Evolutionary conservation across 2,329 filamentous ascomycete species (phyloP).

Genomic region (Xylariaceae sp.): DNA sequence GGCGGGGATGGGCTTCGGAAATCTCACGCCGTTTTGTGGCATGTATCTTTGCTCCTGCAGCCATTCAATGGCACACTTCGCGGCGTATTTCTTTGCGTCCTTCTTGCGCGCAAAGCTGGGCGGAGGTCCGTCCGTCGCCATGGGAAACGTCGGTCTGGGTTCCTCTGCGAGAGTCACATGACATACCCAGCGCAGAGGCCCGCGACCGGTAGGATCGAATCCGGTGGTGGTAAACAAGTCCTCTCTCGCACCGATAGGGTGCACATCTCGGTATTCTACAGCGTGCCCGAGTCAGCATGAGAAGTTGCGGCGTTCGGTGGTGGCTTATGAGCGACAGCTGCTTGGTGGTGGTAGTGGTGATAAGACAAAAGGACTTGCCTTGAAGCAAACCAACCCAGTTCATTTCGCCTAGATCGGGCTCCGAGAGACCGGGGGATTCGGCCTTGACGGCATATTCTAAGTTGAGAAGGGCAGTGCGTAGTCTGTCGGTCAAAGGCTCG

Average conservation of each 20-base stretch:
- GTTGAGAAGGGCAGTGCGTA: conserved; percentile 38
- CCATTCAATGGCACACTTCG: conserved; percentile 42
- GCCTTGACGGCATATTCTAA: conserved; percentile 31
- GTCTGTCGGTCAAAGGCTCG: conserved; percentile 34
- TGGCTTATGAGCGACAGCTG: conserved; percentile 6
- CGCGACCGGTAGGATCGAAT: conserved; percentile 5
- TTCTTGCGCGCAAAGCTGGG: conserved; percentile 44
- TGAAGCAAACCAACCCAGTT: conserved; percentile 39
- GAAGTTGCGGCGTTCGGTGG: neutral
- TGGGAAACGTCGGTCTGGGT: conserved; percentile 16
- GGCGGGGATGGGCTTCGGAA: conserved; percentile 2
- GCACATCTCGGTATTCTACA: conserved; percentile 30
- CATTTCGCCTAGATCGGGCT: conserved; percentile 25
- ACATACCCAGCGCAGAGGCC: conserved; percentile 23
- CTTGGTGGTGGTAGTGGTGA: neutral
- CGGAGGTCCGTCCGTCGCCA: conserved; percentile 17
- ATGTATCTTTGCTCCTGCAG: conserved; percentile 32
- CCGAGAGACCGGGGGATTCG: conserved; percentile 10
- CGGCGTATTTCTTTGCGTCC: conserved; percentile 50
- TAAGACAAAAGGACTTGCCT: conserved; percentile 26
- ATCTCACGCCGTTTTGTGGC: conserved; percentile 17
- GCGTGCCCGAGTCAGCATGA: conserved; percentile 23
- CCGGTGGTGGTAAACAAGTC: conserved; percentile 22
- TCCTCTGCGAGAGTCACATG: conserved; percentile 26
- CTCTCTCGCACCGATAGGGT: conserved; percentile 8